Percentiles rank a stretch among this genome's conserved stretches.
Conservation (phyloP, 108 stramenopile species). For the Pseudonitzschia delicatissima region DNA sequence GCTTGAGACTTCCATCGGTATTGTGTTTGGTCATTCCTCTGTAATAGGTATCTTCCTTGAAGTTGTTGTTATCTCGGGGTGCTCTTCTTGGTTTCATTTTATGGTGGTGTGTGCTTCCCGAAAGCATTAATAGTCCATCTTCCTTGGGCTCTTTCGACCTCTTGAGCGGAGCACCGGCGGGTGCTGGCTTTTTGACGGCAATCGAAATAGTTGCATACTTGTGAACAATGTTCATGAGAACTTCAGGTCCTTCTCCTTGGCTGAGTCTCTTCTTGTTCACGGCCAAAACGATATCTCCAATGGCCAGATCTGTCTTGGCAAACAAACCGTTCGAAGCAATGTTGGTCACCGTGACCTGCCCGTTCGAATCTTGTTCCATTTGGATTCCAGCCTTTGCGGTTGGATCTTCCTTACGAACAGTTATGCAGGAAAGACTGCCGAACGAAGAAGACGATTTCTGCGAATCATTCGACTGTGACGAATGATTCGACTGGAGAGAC, state of each 20-base stretch:
- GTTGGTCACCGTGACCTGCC: constrained; percentile 14
- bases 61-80: constrained; percentile 32
- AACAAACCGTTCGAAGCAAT: constrained; percentile 31
- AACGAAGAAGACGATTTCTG: neutral
- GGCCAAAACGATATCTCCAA: constrained; percentile 29
- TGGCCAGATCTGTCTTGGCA: constrained; percentile 19
- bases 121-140: no score
- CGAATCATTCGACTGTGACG: neutral
- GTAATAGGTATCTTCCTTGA: constrained; percentile 22
- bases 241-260: constrained; percentile 27
- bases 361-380: constrained; percentile 16
- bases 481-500: neutral
- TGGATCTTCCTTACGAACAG: constrained; percentile 28
- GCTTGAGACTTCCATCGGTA: constrained; percentile 23
- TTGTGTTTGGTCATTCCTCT: constrained; percentile 15
- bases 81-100: neutral
- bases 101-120: neutral
- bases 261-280: constrained; percentile 27
- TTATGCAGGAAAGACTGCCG: constrained; percentile 24
- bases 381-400: constrained; percentile 29
- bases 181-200: constrained; percentile 21
- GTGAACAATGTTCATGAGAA: constrained; percentile 11
- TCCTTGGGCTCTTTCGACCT: neutral
- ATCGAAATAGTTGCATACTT: constrained; percentile 23
- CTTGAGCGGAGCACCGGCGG: neutral